Base-by-base conservation (phyloP, 148 eudicot species). In the Chenopodium suecicum region DNA sequence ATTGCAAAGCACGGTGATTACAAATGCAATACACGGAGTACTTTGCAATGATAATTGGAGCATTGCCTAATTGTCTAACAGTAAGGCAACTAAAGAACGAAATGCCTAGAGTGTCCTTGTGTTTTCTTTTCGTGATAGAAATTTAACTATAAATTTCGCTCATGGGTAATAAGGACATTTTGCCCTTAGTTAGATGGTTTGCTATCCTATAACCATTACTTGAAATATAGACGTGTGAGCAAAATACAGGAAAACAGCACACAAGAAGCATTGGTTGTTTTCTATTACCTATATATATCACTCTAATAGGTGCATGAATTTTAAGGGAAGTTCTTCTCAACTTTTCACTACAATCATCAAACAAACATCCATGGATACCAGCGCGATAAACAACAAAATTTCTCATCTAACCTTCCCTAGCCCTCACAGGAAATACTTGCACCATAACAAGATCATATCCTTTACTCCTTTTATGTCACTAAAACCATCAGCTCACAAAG, bases 361-460 rank as follows among this genome's bases (percentile, higher is more conserved):
- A 34, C 62, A 47, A 29, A 25, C 76, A 32, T 29, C 54, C 17
- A 85, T 84, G 89, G 78, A 82, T 50, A 31, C 80, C 8, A 70
- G 44, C 25, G 71, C 87, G 9, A 60, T 85, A 29, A 73, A 81
- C 23, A 48, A 22, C 80, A 84, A 13, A 13, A 77, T 63, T 44
- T 68, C 75, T 17, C 70, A 44, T 66, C 44, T 44, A 62, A 52
- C 20, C 80, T 52, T 73, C 11, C 9, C 11, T 17, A 44, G 37
- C 25, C 20, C 69, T 27, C 63, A 54, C 79, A 69, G 64, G 52
- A 79, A 75, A 72, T 19, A 14, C 83, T 23, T 81, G 82, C 77
- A 56, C 8, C 78, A 69, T 60, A 66, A 4, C 1, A 84, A 80
- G 63, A 65, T 27, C 47, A 31, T 52, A 23, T 75, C 83, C 25